A percentile compares a stretch with the other conserved stretches of the same genome.
These are phyloP conservation scores for Enteropsectra breve DNA, from an alignment of 371 early-diverging fungal genomes.

Conservation along the genomic window DNA sequence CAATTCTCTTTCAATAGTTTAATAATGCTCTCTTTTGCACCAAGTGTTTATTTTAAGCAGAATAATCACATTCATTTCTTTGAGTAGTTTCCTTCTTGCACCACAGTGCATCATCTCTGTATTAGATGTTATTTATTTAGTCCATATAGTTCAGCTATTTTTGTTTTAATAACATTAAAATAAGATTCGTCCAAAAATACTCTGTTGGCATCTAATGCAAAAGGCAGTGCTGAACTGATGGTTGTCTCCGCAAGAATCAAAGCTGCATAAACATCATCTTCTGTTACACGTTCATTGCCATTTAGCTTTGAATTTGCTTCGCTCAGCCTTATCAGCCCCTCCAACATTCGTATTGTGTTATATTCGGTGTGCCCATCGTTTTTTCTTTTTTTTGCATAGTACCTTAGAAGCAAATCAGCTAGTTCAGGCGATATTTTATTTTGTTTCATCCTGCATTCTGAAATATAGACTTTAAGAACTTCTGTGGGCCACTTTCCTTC, in stretches of 20 bases:
- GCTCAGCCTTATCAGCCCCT: constrained; percentile 55
- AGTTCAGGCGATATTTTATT: constrained; percentile 21
- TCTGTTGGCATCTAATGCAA: constrained; percentile 11
- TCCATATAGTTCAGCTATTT: constrained; percentile 5
- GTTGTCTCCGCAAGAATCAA: constrained; percentile 41
- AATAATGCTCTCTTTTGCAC: no score
- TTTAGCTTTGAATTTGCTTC: constrained; percentile 56
- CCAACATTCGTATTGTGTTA: constrained; percentile 58
- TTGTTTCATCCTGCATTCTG: constrained; percentile 26
- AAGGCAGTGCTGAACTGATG: constrained; percentile 15
- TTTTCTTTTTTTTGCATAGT: constrained; percentile 49
- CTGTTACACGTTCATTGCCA: constrained; percentile 4
- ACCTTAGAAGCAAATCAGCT: constrained; percentile 40
- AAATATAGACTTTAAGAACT: constrained; percentile 30
- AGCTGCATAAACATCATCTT: constrained; percentile 45
- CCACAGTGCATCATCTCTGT: background rate
- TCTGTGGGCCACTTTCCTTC: constrained; percentile 9
- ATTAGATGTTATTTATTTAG: background rate
- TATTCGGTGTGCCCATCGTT: constrained; percentile 38
- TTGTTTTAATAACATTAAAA: constrained; percentile 10
- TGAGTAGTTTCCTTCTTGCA: no score
- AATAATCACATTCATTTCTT: no score
- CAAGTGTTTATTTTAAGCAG: no score
- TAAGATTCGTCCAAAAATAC: constrained; percentile 32
- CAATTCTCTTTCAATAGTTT: no score